Percentiles rank a stretch among this genome's conserved stretches.
These are phyloP conservation scores for Pilobolus umbonatus DNA, from an alignment of 192 early-diverging fungal species.

Conservation along the genomic window DNA sequence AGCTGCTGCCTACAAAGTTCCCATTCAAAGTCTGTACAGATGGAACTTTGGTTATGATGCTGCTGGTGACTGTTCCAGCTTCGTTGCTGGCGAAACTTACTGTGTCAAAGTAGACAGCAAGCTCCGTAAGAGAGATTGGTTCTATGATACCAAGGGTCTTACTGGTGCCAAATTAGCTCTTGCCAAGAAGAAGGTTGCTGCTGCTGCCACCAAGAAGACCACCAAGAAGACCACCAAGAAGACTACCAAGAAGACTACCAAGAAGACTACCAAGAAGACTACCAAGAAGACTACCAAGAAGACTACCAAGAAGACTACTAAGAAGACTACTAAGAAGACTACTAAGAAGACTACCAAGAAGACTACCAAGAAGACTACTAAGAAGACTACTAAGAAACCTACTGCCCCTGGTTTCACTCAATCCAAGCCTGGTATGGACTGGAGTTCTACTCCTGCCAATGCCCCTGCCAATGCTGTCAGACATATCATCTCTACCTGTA, in stretches of 20 bases:
- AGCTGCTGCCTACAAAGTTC: neutral
- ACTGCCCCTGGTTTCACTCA: neutral
- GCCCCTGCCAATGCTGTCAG: conserved; percentile 19
- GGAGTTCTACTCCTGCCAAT: conserved; percentile 14
- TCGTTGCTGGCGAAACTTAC: conserved; percentile 16
- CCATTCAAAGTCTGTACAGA: neutral
- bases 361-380: conserved; percentile 7
- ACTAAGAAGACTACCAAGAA: conserved; percentile 8
- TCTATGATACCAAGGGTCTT: neutral
- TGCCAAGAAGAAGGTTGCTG: conserved; percentile 13
- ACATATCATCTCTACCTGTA: conserved; percentile 25
- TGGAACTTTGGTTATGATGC: conserved; percentile 11
- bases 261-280: conserved; percentile 2
- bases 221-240: too few species aligned
- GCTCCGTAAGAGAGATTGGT: conserved; percentile 9
- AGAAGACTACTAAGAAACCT: neutral
- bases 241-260: conserved; percentile 12
- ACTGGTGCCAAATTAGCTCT: conserved; percentile 9
- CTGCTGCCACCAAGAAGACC: conserved; percentile 1
- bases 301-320: neutral
- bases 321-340: conserved; percentile 13
- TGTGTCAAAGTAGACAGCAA: conserved; percentile 8
- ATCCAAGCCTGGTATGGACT: conserved; percentile 8
- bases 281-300: conserved; percentile 20
- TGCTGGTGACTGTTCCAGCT: conserved; percentile 4